phyloP scores from a whole-genome alignment of 2,329 filamentous ascomycete species.

The Fusarium circinatum region DNA sequence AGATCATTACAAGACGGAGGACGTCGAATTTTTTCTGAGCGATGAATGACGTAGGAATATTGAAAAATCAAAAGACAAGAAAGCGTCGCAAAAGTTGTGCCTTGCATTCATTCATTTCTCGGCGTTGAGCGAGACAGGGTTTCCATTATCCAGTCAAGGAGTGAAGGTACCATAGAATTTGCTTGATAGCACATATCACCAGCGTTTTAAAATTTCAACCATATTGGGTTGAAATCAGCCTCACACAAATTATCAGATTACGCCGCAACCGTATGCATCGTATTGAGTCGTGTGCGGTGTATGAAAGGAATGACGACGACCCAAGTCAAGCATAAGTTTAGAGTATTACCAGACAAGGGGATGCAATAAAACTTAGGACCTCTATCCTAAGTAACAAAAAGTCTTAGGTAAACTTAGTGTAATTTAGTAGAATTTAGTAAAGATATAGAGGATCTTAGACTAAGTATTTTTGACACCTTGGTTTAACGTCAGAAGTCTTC shows the following conservation, averaged over 20 bases:
- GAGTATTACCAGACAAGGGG: background rate
- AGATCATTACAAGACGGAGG: slow-evolving; percentile 80
- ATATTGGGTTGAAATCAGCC: slow-evolving; percentile 1
- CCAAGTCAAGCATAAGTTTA: slow-evolving; percentile 17
- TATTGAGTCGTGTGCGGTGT: background rate
- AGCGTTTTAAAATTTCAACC: background rate
- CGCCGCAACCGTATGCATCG: background rate
- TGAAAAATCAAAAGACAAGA: slow-evolving; percentile 17
- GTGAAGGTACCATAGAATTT: slow-evolving; percentile 30
- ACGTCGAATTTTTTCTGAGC: slow-evolving; percentile 69
- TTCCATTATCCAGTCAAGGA: slow-evolving; percentile 17
- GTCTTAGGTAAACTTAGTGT: no score
- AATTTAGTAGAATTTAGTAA: no score
- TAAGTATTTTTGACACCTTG: no score
- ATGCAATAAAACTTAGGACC: no score
- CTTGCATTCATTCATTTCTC: slow-evolving; percentile 10
- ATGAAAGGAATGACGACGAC: slow-evolving; percentile 8
- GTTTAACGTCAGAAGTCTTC: no score
- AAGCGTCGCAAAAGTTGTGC: slow-evolving; percentile 32
- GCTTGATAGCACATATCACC: slow-evolving; percentile 15
- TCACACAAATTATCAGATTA: background rate
- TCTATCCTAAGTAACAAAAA: no score
- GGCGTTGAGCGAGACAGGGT: slow-evolving; percentile 32
- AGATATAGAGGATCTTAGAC: no score
- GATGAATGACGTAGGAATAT: slow-evolving; percentile 38